phyloP scores from a whole-genome alignment of 257 asterid species.

The Nicotiana undulata region DNA sequence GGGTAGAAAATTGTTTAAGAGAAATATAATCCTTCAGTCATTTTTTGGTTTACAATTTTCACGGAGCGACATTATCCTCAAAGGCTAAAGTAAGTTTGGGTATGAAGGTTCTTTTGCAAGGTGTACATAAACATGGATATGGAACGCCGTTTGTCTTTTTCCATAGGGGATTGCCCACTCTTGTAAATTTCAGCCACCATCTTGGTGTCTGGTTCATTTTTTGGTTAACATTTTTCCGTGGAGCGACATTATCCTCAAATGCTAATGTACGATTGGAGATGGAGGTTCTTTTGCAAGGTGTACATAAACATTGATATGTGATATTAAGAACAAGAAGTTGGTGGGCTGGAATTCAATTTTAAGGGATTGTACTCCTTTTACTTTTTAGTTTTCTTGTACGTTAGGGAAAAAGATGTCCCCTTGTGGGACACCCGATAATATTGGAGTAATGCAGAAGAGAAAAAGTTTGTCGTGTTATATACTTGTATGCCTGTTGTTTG shows the following conservation, averaged over 20 bases:
- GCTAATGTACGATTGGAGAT: neutral
- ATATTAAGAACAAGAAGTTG: neutral
- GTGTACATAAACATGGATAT: neutral
- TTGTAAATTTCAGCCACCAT: no score
- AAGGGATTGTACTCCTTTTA: neutral
- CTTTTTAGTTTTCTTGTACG: neutral
- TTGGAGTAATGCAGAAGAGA: neutral
- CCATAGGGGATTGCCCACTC: no score
- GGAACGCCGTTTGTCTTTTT: no score
- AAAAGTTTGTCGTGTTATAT: neutral
- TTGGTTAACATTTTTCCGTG: neutral
- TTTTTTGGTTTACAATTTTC: neutral
- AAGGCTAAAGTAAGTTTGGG: neutral
- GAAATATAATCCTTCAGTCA: neutral
- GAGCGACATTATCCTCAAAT: neutral
- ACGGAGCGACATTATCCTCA: neutral
- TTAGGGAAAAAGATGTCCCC: neutral
- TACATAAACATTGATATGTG: neutral
- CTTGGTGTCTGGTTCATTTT: no score
- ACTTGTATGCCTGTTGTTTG: neutral
- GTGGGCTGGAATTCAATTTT: neutral
- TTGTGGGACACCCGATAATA: neutral
- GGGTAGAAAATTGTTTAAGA: neutral
- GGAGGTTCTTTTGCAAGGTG: neutral
- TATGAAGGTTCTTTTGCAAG: neutral